phyloP scores from a whole-genome alignment of 768 basidiomycete genomes.

The Mycena metata region DNA sequence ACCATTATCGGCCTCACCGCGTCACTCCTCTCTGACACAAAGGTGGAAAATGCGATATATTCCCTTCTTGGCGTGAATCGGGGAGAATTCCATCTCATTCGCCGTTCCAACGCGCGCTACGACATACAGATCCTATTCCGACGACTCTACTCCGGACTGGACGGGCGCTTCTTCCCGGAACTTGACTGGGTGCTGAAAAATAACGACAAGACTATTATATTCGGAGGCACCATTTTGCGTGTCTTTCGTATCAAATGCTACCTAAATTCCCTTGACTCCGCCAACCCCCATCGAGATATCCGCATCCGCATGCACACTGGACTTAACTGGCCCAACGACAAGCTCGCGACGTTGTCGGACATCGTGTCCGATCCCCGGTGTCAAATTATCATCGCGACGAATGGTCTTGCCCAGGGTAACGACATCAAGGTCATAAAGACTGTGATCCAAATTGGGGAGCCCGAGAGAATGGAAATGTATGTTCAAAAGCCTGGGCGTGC shows the following conservation, averaged over 20 bases:
- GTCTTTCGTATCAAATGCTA: slow-evolving; percentile 41
- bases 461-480: slow-evolving; percentile 17
- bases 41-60: not conserved
- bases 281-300: not conserved
- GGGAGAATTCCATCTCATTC: not conserved
- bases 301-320: slow-evolving; percentile 12
- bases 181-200: not conserved
- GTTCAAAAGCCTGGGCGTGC: slow-evolving; percentile 6
- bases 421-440: slow-evolving; percentile 8
- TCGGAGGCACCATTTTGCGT: slow-evolving; percentile 43
- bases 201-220: slow-evolving; percentile 42
- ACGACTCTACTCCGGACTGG: not conserved
- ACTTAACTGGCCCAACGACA: slow-evolving; percentile 1
- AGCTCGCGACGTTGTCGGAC: not conserved
- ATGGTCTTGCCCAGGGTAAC: slow-evolving; percentile 6
- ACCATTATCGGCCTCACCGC: not conserved
- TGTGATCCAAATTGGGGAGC: slow-evolving; percentile 12
- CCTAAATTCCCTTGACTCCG: slow-evolving; percentile 22
- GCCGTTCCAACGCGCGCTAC: not conserved
- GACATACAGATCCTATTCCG: not conserved
- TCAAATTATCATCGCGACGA: slow-evolving; percentile 10
- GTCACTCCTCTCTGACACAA: not conserved
- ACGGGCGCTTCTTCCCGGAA: not conserved
- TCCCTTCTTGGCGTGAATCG: not conserved
- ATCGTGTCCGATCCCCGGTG: not conserved